These are phyloP conservation scores for Solanum rostratum DNA, from an alignment of 257 asterid genomes.

Conservation along the genomic window DNA sequence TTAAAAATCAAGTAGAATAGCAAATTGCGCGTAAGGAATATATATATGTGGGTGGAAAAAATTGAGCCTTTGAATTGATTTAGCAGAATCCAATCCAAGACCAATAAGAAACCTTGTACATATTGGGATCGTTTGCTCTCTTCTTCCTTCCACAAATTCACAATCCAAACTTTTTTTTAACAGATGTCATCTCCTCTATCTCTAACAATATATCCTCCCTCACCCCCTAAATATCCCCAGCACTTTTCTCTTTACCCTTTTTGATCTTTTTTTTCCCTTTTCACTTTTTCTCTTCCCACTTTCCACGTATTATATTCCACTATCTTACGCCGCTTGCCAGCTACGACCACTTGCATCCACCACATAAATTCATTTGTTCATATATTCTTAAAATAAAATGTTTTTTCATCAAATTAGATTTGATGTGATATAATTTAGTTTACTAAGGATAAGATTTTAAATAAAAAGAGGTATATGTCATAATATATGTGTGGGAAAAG, in stretches of 20 bases:
- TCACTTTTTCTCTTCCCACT: neutral
- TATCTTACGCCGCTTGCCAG: neutral
- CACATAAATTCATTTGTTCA: neutral
- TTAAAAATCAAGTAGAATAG: neutral
- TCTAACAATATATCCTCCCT: slow-evolving; percentile 9
- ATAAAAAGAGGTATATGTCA: neutral
- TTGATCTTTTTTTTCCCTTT: neutral
- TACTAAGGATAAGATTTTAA: neutral
- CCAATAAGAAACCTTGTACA: neutral
- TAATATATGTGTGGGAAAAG: too few species aligned
- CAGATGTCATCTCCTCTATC: slow-evolving; percentile 40
- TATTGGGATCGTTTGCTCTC: neutral
- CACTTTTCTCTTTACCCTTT: neutral
- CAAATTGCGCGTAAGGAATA: neutral
- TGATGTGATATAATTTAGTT: too few species aligned
- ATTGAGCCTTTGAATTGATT: neutral
- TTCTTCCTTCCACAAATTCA: neutral
- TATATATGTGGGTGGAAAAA: neutral
- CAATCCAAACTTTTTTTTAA: neutral
- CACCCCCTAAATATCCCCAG: neutral
- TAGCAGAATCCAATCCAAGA: neutral
- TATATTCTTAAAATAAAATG: neutral
- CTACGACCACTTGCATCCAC: neutral
- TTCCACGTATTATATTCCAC: slow-evolving; percentile 18
- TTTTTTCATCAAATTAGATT: too few species aligned